Evolutionary conservation across 257 asterid species (phyloP), one percentile per base, ranked within the genome.

Genomic region (Petrea volubilis): DNA sequence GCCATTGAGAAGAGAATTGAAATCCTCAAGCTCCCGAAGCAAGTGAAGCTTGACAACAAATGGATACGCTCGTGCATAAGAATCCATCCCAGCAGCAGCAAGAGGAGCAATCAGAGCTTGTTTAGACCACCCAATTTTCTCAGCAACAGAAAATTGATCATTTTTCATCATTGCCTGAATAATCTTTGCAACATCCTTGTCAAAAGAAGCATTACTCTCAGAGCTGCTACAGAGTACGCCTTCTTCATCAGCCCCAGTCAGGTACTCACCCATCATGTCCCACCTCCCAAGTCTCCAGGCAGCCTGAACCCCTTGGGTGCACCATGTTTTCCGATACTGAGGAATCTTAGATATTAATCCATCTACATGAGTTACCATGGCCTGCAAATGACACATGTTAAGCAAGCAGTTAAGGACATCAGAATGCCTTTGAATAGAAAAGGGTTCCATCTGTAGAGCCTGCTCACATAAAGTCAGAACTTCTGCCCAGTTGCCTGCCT

Each of bases 1-100:
- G 1, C 97, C 96, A 65, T 88, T 78, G 62, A 94, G 91, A 64
- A 94, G 90, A 70, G 83, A 78, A 71, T 79, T 85, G 81, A 91
- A 91, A 80, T 91, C 99, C 83, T 91, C 99, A 25, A 94, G 86
- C 83, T 94, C 99, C 64, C 86, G 90, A 76, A 94, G 97, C 91
- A 91, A 76, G 81, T 94, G 97, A 76, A 94, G 97, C 96, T 94
- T 94, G 64, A 94, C 97, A 67, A 87, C 87, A 74, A 87, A 94
- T 29, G 99, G 99, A 72, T 94, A 91, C 38, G 97, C 99, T 61
- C 99, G 89, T 67, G 91, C 93, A 79, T 91, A 94, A 69, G 99
- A 94, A 86, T 94, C 99, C 99, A 91, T 91, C 73, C 99, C 99
- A 17, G 99, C 97, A 77, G 99, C 99, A 81, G 99, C 97, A 69